A percentile compares a stretch with the other conserved stretches of the same genome.
phyloP scores from a whole-genome alignment of 164 flowering plant genomes.

The Houttuynia cordata region DNA sequence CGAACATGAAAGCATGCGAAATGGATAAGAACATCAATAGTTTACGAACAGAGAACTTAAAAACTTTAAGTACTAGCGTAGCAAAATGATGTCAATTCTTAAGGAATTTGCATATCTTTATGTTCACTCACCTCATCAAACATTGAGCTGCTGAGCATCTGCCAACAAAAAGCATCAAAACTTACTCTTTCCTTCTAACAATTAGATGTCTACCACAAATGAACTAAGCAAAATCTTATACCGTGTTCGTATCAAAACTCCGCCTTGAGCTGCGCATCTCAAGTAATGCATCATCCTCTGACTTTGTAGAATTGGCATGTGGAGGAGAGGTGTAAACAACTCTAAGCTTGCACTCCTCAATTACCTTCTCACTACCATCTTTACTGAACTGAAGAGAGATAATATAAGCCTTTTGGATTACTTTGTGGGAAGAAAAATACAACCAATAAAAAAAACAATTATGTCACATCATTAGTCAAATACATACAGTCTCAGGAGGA shows the following conservation, averaged over 20 bases:
- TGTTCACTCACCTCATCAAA: constrained; percentile 7
- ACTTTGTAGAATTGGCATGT: constrained; percentile 17
- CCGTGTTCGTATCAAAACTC: constrained; percentile 28
- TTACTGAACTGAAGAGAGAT: constrained; percentile 49
- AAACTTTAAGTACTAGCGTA: too few species aligned
- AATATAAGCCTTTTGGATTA: not conserved
- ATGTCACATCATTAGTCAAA: not conserved
- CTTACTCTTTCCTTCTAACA: not conserved
- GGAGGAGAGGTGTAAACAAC: constrained; percentile 44
- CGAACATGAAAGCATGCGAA: too few species aligned
- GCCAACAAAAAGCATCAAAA: constrained; percentile 3
- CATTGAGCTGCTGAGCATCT: constrained; percentile 9
- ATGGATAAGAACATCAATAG: too few species aligned
- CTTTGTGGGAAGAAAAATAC: not conserved
- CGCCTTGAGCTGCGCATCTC: constrained; percentile 10
- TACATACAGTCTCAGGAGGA: constrained; percentile 62
- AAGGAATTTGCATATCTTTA: too few species aligned
- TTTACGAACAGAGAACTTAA: too few species aligned
- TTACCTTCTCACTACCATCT: constrained; percentile 40
- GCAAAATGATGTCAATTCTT: too few species aligned
- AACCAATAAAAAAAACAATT: too few species aligned
- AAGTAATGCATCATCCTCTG: constrained; percentile 22
- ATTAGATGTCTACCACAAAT: not conserved
- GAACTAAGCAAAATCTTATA: constrained; percentile 21
- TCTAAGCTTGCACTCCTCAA: constrained; percentile 74